Evolutionary conservation across 176 grass and related monocot species (phyloP), one percentile per base, ranked within the genome.

Genomic region (Oryza glaberrima): DNA sequence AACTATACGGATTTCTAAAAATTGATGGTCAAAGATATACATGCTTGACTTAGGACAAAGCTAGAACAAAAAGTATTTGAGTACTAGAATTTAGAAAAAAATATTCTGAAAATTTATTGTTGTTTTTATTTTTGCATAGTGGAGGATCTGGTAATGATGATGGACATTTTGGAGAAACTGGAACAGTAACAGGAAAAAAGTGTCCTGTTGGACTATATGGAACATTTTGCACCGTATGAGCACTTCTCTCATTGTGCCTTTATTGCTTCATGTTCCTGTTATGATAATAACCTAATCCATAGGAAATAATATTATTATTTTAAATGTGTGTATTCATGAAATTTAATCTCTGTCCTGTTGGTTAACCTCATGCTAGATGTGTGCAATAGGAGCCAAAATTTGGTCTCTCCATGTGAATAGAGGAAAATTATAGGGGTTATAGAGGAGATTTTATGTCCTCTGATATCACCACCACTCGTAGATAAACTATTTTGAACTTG

Each of bases 171-270:
- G 96, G 96, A 75, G 91, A 89, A 87, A 78, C 86, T 51, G 96
- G 96, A 40, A 95, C 90, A 9, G 45, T 99, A 78, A 92, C 96
- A 9, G 96, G 96, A 60, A 94, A 96, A 76, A 90, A 90, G 67
- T 99, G 96, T 65, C 96, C 96, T 20, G 76, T 82, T 71, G 96
- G 96, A 28, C 78, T 99, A 23, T 94, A 92, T 89, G 96, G 93
- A 88, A 99, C 91, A 89, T 99, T 94, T 92, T 99, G 96, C 79
- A 88, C 76, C 0, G 93, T 95, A 95, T 72, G 93, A 60, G 20
- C 73, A 81, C 79, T 88, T 56, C 77, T 78, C 52, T 77, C 34
- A 2, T 79, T 22, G 17, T 83, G 43, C 19, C 65, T 87, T 83
- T 70, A 17, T 74, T 65, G 68, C 74, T 7, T 72, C 22, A 41